Evolutionary conservation across 768 basidiomycete genomes (phyloP), one percentile per base, ranked within the genome.

Genomic region (Mycena pura): DNA sequence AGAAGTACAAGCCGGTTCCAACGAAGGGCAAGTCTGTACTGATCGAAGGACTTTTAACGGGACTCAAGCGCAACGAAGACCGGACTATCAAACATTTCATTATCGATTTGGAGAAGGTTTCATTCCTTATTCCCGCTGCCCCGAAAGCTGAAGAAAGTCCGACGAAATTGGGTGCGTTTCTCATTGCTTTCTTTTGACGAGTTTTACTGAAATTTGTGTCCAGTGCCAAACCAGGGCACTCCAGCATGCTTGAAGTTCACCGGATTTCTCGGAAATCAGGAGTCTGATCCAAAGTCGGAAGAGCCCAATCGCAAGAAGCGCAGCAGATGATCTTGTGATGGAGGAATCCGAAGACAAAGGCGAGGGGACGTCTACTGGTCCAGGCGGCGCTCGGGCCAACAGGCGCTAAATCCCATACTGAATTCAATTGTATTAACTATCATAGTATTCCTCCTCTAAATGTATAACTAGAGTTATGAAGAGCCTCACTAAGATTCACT

Each of bases 131-230:
- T 7, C 15, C 45, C 9, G 28, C 60, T 3, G 31, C 45, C 1
- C 58, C 58, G 6, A 57, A 49, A 32, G 56, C 56, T 1, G 46
- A 57, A 19, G 36, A 57, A 32, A 57, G 44, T 38, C 55, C 55
- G 3, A 57, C 44, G 0, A 57, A 57, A 27, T 3, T 48, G 9
- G 17, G 56, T 41, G 28, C 6, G 50, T 49, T 14, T 28, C n/a
- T 34, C 19, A 14, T 7, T 52, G 13, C 4, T 9, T 17, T 50
- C 3, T 11, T 36, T 17, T 36, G 15, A 9, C 2, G 21, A 49
- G 2, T 19, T 15, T 19, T 13, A n/a, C 19, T 25, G n/a, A 27
- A 39, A 36, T 31, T 14, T n/a, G n/a, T n/a, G n/a, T n/a, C n/a
- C n/a, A n/a, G n/a, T n/a, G n/a, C n/a, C n/a, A n/a, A 47, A 25